These are phyloP conservation scores for Russula griseocarnosa DNA, from an alignment of 768 basidiomycete species.

Conservation along the genomic window DNA sequence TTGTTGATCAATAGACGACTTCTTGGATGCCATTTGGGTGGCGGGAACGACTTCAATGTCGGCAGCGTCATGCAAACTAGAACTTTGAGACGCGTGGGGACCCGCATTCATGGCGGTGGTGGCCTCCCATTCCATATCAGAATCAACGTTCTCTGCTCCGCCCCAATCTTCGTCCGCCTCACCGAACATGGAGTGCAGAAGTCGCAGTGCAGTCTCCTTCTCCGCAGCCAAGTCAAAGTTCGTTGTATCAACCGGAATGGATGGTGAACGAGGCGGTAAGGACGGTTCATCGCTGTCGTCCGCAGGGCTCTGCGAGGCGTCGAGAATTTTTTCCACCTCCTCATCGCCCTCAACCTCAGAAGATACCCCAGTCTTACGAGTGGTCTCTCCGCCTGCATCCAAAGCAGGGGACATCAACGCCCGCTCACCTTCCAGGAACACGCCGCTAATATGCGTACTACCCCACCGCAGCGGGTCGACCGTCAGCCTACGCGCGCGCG, in stretches of 20 bases:
- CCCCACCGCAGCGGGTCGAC: slow-evolving; percentile 76
- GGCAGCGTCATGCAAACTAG: slow-evolving; percentile 32
- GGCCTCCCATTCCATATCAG: slow-evolving; percentile 48
- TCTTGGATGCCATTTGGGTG: not conserved
- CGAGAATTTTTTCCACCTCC: slow-evolving; percentile 25
- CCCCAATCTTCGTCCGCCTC: slow-evolving; percentile 50
- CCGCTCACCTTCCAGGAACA: slow-evolving; percentile 47
- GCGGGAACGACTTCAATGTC: slow-evolving; percentile 27
- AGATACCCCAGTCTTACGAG: not conserved
- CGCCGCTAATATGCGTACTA: slow-evolving; percentile 64
- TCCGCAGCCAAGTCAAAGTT: slow-evolving; percentile 40
- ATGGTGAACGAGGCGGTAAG: not conserved
- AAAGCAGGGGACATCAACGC: not conserved
- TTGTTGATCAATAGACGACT: not conserved
- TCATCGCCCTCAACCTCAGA: slow-evolving; percentile 15
- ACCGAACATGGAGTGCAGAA: slow-evolving; percentile 54
- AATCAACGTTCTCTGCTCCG: slow-evolving; percentile 53
- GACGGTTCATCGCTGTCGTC: not conserved
- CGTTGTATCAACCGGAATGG: slow-evolving; percentile 14
- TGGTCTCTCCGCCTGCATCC: slow-evolving; percentile 24
- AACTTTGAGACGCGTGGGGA: slow-evolving; percentile 17
- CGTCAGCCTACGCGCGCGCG: slow-evolving; percentile 54
- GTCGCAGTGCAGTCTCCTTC: slow-evolving; percentile 44
- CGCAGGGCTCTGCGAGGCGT: slow-evolving; percentile 24
- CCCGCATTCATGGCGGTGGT: slow-evolving; percentile 32